These are phyloP conservation scores for Beauveria rudraprayagi DNA, from an alignment of 2,329 filamentous ascomycete genomes.

Conservation along the genomic window DNA sequence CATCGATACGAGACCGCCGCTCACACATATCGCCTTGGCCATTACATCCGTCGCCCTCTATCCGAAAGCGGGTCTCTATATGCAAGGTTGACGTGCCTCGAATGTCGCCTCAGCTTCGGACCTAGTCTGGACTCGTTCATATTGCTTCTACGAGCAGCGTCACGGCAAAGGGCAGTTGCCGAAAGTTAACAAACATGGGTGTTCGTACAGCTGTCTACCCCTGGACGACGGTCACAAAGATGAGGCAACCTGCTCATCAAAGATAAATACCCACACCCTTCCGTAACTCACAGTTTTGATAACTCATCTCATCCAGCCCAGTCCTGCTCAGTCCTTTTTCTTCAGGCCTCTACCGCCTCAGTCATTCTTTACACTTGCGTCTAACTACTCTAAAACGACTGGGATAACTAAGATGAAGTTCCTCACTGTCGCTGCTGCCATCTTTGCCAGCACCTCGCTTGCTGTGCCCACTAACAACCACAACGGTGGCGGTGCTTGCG, in stretches of 20 bases:
- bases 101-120: not conserved
- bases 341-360: not conserved
- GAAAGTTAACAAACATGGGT: not conserved
- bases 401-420: slow-evolving; percentile 15
- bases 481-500: not conserved
- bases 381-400: not conserved
- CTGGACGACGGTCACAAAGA: not conserved
- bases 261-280: slow-evolving; percentile 2
- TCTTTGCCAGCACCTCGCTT: slow-evolving; percentile 12
- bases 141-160: not conserved
- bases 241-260: not conserved
- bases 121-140: not conserved
- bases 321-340: not conserved
- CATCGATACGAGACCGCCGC: not conserved
- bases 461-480: slow-evolving; percentile 13
- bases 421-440: slow-evolving; percentile 12
- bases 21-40: slow-evolving; percentile 2
- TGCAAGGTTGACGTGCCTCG: slow-evolving; percentile 4
- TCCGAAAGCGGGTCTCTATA: not conserved
- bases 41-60: not conserved
- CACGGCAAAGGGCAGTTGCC: not conserved
- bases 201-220: not conserved
- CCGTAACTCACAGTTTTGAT: not conserved
- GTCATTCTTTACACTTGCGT: not conserved
- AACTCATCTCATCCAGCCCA: slow-evolving; percentile 2